Evolutionary conservation across 2,329 filamentous ascomycete genomes (phyloP).

Genomic region (Xylaria sp.): DNA sequence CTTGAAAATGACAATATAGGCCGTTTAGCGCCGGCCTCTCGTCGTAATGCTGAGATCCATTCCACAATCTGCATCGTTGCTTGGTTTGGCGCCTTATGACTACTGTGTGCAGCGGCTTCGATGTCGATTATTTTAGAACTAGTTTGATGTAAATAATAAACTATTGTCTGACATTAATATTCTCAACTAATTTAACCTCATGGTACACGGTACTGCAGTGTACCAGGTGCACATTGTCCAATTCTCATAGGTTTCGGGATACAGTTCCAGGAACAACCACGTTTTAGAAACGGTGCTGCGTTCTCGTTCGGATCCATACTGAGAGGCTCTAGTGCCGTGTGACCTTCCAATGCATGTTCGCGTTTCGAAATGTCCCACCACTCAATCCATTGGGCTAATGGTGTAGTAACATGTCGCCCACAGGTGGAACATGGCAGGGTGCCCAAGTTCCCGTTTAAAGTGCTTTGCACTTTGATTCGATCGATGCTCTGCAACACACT

Average conservation of each 20-base stretch:
- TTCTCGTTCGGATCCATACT: conserved; percentile 21
- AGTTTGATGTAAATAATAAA: neutral
- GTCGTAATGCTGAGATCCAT: neutral
- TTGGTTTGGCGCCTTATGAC: neutral
- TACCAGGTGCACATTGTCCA: conserved; percentile 19
- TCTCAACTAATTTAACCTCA: neutral
- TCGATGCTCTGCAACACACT: conserved; percentile 50
- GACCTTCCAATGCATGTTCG: neutral
- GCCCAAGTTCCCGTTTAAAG: conserved; percentile 48
- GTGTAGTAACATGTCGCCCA: conserved; percentile 53
- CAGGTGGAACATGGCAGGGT: conserved; percentile 60
- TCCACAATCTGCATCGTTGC: neutral
- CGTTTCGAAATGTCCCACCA: conserved; percentile 55
- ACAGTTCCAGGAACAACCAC: conserved; percentile 29
- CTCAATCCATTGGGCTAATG: conserved; percentile 65
- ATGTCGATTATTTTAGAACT: neutral
- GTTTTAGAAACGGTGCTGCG: conserved; percentile 35
- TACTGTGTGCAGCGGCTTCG: neutral
- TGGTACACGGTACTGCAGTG: neutral
- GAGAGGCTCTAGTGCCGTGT: conserved; percentile 7
- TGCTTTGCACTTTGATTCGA: conserved; percentile 48
- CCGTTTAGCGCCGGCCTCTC: neutral
- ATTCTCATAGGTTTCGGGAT: conserved; percentile 13
- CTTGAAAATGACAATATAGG: neutral
- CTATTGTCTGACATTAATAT: neutral